Evolutionary conservation across 768 basidiomycete genomes (phyloP).

Genomic region (Myochromella boudieri): DNA sequence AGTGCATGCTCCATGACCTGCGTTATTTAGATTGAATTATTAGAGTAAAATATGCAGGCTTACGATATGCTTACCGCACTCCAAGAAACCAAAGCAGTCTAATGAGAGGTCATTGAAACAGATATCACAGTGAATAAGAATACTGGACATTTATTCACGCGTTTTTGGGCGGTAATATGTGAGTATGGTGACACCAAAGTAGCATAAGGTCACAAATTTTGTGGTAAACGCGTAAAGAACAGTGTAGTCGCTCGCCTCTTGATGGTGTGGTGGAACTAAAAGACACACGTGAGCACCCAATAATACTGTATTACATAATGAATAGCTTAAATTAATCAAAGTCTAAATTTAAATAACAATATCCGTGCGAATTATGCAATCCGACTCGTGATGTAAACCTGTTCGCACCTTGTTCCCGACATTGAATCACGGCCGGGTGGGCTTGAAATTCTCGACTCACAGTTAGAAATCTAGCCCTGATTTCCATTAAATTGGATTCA

Average conservation of each 20-base stretch:
- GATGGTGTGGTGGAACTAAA: too few relatives aligned
- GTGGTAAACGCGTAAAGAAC: too few relatives aligned
- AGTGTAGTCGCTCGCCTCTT: too few relatives aligned
- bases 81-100: constrained; percentile 9
- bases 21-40: too few relatives aligned
- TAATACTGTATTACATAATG: too few relatives aligned
- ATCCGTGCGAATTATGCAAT: constrained; percentile 16
- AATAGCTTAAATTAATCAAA: too few relatives aligned
- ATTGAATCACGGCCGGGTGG: constrained; percentile 28
- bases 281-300: too few relatives aligned
- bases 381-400: constrained; percentile 25
- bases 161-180: too few relatives aligned
- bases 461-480: constrained; percentile 10
- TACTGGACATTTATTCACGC: neutral
- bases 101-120: constrained; percentile 11
- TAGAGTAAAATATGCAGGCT: too few relatives aligned
- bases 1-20: constrained; percentile 18
- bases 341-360: constrained; percentile 1
- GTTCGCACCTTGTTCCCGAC: constrained; percentile 39
- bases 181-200: too few relatives aligned
- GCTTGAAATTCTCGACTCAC: constrained; percentile 16
- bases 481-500: constrained; percentile 13
- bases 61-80: constrained; percentile 12
- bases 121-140: constrained; percentile 10
- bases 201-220: too few relatives aligned